Conservation (phyloP, 495 filamentous ascomycete genomes). For the Pseudoneurospora amorphoporcata region DNA sequence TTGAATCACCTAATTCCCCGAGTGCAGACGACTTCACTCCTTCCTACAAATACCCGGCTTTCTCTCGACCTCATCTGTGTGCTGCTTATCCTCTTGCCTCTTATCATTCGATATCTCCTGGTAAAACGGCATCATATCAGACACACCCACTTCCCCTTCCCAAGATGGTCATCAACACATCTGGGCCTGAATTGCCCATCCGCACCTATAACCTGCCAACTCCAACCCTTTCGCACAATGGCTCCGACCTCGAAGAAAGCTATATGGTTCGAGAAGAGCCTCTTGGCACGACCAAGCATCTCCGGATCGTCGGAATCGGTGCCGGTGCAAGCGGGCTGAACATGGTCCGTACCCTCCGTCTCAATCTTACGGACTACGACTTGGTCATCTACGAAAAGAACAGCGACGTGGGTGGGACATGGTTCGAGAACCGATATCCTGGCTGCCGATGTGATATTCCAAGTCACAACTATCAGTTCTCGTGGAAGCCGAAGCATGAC, state of each 20-base stretch:
- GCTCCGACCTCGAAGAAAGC: conserved; percentile 2
- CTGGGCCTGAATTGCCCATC: background rate
- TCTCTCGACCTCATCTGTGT: background rate
- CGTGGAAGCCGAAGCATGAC: conserved; percentile 44
- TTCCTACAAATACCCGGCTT: background rate
- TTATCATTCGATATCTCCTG: background rate
- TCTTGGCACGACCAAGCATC: conserved; percentile 30
- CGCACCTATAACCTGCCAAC: background rate
- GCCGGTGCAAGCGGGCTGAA: conserved; percentile 42
- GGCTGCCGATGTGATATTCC: conserved; percentile 47
- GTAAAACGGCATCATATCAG: background rate
- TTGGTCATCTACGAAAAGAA: conserved; percentile 75
- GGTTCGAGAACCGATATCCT: conserved; percentile 50
- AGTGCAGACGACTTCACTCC: background rate
- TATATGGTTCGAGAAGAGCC: conserved; percentile 34
- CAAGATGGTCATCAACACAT: conserved; percentile 8
- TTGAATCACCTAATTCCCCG: background rate
- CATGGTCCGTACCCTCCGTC: conserved; percentile 33
- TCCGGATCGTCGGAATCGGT: conserved; percentile 39
- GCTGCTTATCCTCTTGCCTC: background rate
- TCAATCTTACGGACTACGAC: conserved; percentile 37
- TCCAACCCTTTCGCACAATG: background rate
- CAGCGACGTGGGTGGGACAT: conserved; percentile 49
- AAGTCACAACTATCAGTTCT: conserved; percentile 45
- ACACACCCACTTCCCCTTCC: background rate